These are phyloP conservation scores for Salix udensis DNA, from an alignment of 345 rosid genomes.

Conservation along the genomic window DNA sequence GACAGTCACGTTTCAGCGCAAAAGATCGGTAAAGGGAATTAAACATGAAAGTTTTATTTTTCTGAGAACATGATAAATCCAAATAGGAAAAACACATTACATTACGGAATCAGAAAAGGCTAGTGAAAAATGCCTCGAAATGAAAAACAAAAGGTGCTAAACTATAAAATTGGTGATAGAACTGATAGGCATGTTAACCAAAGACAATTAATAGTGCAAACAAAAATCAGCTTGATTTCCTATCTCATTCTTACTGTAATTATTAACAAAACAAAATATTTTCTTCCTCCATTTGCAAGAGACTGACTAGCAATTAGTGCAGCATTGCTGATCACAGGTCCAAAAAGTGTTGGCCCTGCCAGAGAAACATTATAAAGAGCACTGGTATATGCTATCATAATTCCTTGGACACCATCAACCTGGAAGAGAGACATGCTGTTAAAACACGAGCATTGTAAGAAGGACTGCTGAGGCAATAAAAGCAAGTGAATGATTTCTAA, in stretches of 20 bases:
- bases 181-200: not conserved
- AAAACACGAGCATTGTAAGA: not conserved
- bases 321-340: constrained; percentile 72
- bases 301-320: constrained; percentile 67
- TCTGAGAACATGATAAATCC: not conserved
- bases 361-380: constrained; percentile 87
- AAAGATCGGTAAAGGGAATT: not conserved
- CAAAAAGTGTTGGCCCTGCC: constrained; percentile 95
- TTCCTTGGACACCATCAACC: constrained; percentile 94
- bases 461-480: not conserved
- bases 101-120: not conserved
- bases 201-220: not conserved
- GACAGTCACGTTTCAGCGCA: constrained; percentile 11
- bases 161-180: not conserved
- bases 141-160: not conserved
- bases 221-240: not conserved
- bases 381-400: constrained; percentile 69
- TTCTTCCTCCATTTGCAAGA: constrained; percentile 54
- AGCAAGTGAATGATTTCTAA: not conserved
- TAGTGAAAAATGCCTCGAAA: not conserved
- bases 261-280: constrained; percentile 74
- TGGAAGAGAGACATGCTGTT: constrained; percentile 23
- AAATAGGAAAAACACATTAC: not conserved
- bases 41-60: not conserved
- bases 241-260: constrained; percentile 61